phyloP scores from a whole-genome alignment of 179 eudicot genomes.

The Silene coronaria region DNA sequence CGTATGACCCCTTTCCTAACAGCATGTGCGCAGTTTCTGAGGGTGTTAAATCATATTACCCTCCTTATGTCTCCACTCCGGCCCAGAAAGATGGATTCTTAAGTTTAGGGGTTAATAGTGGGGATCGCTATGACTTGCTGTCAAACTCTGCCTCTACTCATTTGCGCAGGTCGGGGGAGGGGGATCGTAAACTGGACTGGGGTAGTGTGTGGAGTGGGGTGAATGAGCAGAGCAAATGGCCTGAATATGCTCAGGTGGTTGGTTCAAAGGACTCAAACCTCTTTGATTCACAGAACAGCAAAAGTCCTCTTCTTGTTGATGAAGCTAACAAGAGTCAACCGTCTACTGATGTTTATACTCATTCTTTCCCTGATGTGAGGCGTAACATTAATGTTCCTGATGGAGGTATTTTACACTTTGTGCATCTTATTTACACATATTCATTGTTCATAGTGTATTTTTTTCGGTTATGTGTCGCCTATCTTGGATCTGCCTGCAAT shows the following conservation, averaged over 20 bases:
- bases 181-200: conserved; percentile 43
- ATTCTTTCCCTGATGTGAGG: conserved; percentile 16
- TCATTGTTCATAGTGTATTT: neutral
- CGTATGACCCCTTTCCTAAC: conserved; percentile 37
- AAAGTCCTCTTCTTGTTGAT: conserved; percentile 15
- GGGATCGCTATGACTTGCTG: conserved; percentile 34
- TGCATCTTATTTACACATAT: neutral
- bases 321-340: conserved; percentile 13
- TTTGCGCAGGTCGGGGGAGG: conserved; percentile 29
- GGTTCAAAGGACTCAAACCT: conserved; percentile 29
- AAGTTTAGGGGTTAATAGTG: conserved; percentile 30
- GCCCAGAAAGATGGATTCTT: conserved; percentile 32
- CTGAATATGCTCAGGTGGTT: conserved; percentile 32
- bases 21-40: conserved; percentile 22
- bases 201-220: conserved; percentile 37
- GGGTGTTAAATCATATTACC: conserved; percentile 37
- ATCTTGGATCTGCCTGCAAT: no score
- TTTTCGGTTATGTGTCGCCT: neutral
- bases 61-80: conserved; percentile 38
- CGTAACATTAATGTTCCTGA: conserved; percentile 14
- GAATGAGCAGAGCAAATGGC: conserved; percentile 36
- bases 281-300: conserved; percentile 25
- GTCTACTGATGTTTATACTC: conserved; percentile 12
- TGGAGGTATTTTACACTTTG: conserved; percentile 35
- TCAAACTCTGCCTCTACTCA: conserved; percentile 30